Percentiles rank a stretch among this genome's conserved stretches.
Conservation (phyloP, 148 eudicot genomes). For the Silene latifolia region DNA sequence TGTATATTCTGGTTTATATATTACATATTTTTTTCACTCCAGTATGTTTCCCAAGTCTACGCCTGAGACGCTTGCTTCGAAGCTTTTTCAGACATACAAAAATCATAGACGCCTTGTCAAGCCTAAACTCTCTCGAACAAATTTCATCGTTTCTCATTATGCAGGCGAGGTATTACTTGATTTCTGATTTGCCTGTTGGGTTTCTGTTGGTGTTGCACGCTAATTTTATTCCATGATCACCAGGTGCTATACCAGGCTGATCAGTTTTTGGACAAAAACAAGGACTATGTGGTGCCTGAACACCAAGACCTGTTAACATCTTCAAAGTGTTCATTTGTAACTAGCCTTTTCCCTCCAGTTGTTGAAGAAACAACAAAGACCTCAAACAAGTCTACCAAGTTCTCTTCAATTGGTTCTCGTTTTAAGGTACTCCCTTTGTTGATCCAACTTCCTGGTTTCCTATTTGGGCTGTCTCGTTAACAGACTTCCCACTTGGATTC, state of each 20-base stretch:
- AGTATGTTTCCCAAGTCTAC: conserved; percentile 99
- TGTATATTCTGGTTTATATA: conserved; percentile 9
- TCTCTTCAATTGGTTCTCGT: conserved; percentile 94
- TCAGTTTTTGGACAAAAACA: conserved; percentile 97
- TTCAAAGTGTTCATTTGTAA: conserved; percentile 91
- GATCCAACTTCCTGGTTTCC: neutral
- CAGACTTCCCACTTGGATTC: neutral
- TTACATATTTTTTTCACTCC: conserved; percentile 23
- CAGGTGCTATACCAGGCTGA: conserved; percentile 95
- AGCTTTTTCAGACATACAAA: conserved; percentile 93
- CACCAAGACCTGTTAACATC: conserved; percentile 82
- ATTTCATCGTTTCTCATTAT: conserved; percentile 87
- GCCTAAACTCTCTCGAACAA: conserved; percentile 91
- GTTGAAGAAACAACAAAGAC: conserved; percentile 54
- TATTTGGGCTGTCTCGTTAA: neutral
- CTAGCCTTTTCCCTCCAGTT: conserved; percentile 80
- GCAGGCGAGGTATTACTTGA: conserved; percentile 82
- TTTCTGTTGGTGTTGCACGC: conserved; percentile 7
- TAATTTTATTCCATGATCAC: conserved; percentile 13
- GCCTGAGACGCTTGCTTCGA: conserved; percentile 84
- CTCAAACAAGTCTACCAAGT: conserved; percentile 73
- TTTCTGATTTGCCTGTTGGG: neutral
- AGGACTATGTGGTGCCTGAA: conserved; percentile 93
- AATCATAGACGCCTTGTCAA: conserved; percentile 84
- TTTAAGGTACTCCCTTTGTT: conserved; percentile 56